Percentiles rank a stretch among this genome's conserved stretches.
These are phyloP conservation scores for Nematocida ironsii DNA, from an alignment of 371 early-diverging fungal genomes.

Conservation along the genomic window DNA sequence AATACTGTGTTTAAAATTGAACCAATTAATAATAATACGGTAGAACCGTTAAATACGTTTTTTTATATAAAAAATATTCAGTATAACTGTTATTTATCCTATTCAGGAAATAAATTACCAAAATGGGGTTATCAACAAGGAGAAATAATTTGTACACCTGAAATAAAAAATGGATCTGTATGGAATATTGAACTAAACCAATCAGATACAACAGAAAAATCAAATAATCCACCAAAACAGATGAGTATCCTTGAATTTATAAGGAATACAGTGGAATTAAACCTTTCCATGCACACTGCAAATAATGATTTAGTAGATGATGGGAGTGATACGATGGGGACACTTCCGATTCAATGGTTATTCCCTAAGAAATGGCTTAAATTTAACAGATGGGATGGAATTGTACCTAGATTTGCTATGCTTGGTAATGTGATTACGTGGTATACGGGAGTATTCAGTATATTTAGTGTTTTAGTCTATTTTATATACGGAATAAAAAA, in stretches of 20 bases:
- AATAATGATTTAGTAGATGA: constrained; percentile 95
- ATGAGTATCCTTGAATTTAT: constrained; percentile 72
- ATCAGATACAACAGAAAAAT: constrained; percentile 18
- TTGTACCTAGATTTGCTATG: constrained; percentile 81
- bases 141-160: constrained; percentile 82
- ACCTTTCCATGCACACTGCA: constrained; percentile 89
- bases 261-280: constrained; percentile 82
- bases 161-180: constrained; percentile 73
- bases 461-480: constrained; percentile 68
- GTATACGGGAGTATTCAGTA: constrained; percentile 78
- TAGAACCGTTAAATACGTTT: constrained; percentile 76
- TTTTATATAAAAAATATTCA: constrained; percentile 79
- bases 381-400: constrained; percentile 91
- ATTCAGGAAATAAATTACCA: constrained; percentile 78
- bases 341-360: constrained; percentile 91
- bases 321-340: constrained; percentile 79
- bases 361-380: constrained; percentile 81
- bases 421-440: constrained; percentile 90
- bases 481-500: constrained; percentile 45
- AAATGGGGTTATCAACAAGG: constrained; percentile 95
- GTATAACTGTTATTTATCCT: constrained; percentile 79
- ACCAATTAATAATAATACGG: constrained; percentile 61
- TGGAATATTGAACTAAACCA: constrained; percentile 92
- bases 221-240: constrained; percentile 71
- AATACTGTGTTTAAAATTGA: constrained; percentile 60